Evolutionary conservation across 2,329 filamentous ascomycete species (phyloP), one percentile per base, ranked within the genome.

Genomic region (Monosporascus cannonballus): DNA sequence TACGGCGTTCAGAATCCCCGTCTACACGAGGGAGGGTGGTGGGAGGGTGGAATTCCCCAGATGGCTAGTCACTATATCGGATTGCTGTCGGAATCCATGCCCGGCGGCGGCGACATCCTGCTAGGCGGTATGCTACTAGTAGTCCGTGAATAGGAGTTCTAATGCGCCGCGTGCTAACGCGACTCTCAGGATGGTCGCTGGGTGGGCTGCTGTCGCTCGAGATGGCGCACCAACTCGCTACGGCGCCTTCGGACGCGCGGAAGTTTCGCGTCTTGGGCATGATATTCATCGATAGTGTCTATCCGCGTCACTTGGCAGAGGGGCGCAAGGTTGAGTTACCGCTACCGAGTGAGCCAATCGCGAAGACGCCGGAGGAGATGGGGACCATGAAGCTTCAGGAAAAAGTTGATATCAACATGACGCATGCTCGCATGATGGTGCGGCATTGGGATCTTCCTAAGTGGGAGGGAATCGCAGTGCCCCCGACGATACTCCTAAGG

Each of bases 1-100:
- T 81, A 77, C 56, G 81, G 74, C 49, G 79, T 85, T 51, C 67
- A 73, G 54, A 84, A 84, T 62, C 77, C 80, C 4, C 69, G 71
- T 53, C 83, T 81, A 59, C 64, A 71, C 54, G 71, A 71, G 1
- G 74, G 72, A 7, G 65, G 71, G 15, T 66, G 65, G 6, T 84
- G 79, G 68, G 67, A 72, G 0, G 79, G 77, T 34, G 78, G 80
- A 3, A 62, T 85, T 11, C 67, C 71, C 1, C 75, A 81, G 59
- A 83, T 84, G 79, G 80, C 76, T 0, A 60, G 67, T 2, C 63
- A 75, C 6, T 84, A 85, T 58, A 68, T 75, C 37, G 56, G 59
- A 3, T 69, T 76, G 52, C 74, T 84, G 53, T 71, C 69, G 30
- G 56, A 64, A 22, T 62, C 68, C 1, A 60, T 79, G 20, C 65